Evolutionary conservation across 192 early-diverging fungal genomes (phyloP), one percentile per base, ranked within the genome.

Genomic region (Backusella australiensis): DNA sequence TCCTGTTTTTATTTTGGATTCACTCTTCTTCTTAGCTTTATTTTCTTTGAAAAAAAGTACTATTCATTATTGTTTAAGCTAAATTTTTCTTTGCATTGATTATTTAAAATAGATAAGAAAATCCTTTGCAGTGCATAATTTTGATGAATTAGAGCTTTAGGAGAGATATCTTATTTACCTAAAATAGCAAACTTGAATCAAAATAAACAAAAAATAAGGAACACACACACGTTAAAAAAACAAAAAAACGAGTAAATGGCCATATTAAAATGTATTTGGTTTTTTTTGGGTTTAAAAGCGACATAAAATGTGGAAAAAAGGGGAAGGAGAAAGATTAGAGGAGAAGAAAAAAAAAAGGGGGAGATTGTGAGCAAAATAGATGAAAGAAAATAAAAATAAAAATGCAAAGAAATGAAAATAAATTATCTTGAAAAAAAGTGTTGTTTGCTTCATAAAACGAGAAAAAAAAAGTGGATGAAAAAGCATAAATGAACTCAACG

Each of bases 361-460:
- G 52, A 8, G n/a, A 17, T 8, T 9, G 8, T 9, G 52, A 53
- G 52, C 52, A 53, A 53, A 53, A 39, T 39, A 39, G 38, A 39
- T 39, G 38, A 21, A 53, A 53, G 23, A 53, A 53, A n/a, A 23
- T 8, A n/a, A 53, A 53, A 53, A 71, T 14, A 38, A 71, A 71
- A 44, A 44, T 36, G 23, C 17, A 35, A 71, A 39, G 38, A 39
- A 39, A 29, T 21, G 15, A 17, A 53, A 53, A 53, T 53, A 53
- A 53, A 53, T 53, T 53, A 53, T 53, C 52, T 53, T 53, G 52
- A 21, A 56, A 56, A 35, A 59, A 73, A 42, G 38, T 34, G 34
- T 67, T 63, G 35, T 42, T 75, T 67, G 49, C 56, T 67, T 68
- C 56, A 75, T 42, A 75, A 34, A 69, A 69, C 39, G 34, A 67